Base-by-base conservation (phyloP, 768 basidiomycete species). In the Rhizopogon sp. region DNA sequence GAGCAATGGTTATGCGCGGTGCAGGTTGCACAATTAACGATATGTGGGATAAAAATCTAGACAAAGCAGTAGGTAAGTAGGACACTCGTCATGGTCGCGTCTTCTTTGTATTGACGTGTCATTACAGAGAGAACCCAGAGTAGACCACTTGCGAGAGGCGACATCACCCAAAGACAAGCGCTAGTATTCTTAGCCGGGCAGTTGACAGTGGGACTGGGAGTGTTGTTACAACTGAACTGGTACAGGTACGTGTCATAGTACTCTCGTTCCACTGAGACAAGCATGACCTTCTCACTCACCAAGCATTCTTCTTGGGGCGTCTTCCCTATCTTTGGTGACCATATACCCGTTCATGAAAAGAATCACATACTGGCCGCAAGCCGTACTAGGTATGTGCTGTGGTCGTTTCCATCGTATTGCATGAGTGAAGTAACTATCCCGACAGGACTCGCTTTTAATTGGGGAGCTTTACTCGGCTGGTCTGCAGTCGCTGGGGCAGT, bases 21-120 rank as follows among this genome's bases (percentile, higher is more conserved):
- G 97, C 97, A 20, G 97, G 97, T 3, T 99, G 97, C 71, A 98
- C 93, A 3, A 96, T 99, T 62, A 99, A 99, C 68, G 97, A 99
- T 66, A 85, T 99, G 85, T 98, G 97, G 96, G 97, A 99, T 71
- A 80, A 79, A 59, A 84, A 91, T 57, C 81, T 97, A 43, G 97
- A 99, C 77, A 85, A 84, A 66, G 85, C 87, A 39, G 97, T 98
- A 47, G 93, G 95, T 94, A 64, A 56, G 70, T 54, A 31, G 14
- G 53, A n/a, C 28, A 37, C 45, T 31, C 31, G 20, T 22, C 11
- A 25, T 43, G 10, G 28, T 6, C 25, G 13, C 22, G 28, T 44
- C 11, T 31, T 33, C 47, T 37, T 43, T 28, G 31, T 37, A 25
- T 22, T 29, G 22, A 44, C 56, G 33, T 56, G 45, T 39, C 31